These are phyloP conservation scores for Cokeromyces recurvatus DNA, from an alignment of 371 early-diverging fungal genomes.

Conservation along the genomic window DNA sequence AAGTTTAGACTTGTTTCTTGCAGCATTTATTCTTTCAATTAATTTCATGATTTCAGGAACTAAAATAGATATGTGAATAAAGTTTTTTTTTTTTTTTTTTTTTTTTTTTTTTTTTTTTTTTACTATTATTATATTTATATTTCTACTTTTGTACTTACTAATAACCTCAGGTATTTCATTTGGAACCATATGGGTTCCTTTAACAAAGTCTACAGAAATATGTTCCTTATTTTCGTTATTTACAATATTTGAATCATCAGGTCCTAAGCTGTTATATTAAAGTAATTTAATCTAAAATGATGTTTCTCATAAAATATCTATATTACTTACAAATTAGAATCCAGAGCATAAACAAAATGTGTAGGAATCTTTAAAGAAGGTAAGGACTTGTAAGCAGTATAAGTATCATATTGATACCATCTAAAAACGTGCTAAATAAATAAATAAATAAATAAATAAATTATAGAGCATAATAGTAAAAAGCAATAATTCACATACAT, in stretches of 20 bases:
- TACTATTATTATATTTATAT: too few relatives aligned
- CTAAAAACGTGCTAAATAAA: slow-evolving; percentile 22
- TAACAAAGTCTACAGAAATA: slow-evolving; percentile 16
- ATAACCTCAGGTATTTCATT: slow-evolving; percentile 24
- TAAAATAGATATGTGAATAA: too few relatives aligned
- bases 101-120: too few relatives aligned
- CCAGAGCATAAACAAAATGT: slow-evolving; percentile 15
- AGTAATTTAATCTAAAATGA: not conserved
- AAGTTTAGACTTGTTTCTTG: slow-evolving; percentile 2
- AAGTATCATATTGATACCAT: slow-evolving; percentile 4
- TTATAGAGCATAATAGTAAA: not conserved
- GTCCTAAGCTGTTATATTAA: slow-evolving; percentile 2
- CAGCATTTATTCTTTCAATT: slow-evolving; percentile 4
- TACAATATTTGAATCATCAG: slow-evolving; percentile 1
- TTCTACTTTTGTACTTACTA: slow-evolving; percentile 18
- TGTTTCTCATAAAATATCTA: not conserved
- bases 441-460: not conserved
- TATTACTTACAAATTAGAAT: slow-evolving; percentile 18
- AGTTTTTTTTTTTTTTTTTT: too few relatives aligned
- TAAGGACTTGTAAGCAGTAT: slow-evolving; percentile 5
- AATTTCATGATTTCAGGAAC: slow-evolving; percentile 15
- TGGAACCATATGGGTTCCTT: slow-evolving; percentile 35
- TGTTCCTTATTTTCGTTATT: not conserved
- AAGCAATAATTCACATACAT: slow-evolving; percentile 17
- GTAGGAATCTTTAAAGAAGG: slow-evolving; percentile 6